These are phyloP conservation scores for Boletus smithii DNA, from an alignment of 1,284 basidiomycete genomes.

Conservation along the genomic window DNA sequence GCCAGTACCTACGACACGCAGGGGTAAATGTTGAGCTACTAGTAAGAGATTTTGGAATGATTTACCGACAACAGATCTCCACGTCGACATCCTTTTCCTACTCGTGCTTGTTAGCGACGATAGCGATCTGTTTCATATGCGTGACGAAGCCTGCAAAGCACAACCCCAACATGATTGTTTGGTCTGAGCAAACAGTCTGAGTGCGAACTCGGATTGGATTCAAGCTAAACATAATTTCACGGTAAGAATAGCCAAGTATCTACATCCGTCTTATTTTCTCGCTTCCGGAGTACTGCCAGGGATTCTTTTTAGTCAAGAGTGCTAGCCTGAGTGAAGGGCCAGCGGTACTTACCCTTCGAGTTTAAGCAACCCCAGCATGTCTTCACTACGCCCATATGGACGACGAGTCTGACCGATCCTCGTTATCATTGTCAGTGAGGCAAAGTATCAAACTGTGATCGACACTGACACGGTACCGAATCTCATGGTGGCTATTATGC, in stretches of 20 bases:
- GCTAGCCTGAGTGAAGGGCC: background rate
- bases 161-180: no score
- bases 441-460: background rate
- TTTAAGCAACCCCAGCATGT: constrained; percentile 12
- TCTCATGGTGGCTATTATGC: background rate
- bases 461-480: constrained; percentile 10
- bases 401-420: background rate
- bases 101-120: constrained; percentile 31
- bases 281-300: no score
- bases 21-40: background rate
- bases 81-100: constrained; percentile 68
- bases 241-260: no score
- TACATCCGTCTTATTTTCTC: no score
- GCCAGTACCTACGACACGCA: constrained; percentile 50
- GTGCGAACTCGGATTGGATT: no score
- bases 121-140: constrained; percentile 75
- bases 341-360: background rate
- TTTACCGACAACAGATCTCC: no score
- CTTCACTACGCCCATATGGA: background rate
- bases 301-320: constrained; percentile 42
- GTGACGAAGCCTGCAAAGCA: constrained; percentile 76
- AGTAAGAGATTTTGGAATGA: background rate
- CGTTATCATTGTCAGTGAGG: constrained; percentile 14
- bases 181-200: no score
- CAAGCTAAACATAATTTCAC: no score